These are phyloP conservation scores for Erythrobasidium hasegawianum DNA, from an alignment of 1,284 basidiomycete species.

Conservation along the genomic window DNA sequence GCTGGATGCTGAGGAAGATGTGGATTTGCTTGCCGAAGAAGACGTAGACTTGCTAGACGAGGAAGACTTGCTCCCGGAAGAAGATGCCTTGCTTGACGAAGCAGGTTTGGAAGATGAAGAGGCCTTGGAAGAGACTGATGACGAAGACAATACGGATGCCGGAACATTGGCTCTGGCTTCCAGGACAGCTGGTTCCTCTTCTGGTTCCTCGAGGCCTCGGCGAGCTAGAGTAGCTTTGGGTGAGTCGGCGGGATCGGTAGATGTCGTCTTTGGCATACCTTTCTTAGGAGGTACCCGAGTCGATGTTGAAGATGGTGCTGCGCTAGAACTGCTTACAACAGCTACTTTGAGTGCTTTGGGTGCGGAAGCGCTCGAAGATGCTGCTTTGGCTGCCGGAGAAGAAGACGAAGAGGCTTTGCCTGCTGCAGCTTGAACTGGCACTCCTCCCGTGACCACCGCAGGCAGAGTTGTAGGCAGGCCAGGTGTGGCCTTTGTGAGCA, in stretches of 20 bases:
- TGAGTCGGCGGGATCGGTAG: too few species aligned
- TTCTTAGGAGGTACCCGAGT: too few species aligned
- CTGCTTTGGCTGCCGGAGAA: too few species aligned
- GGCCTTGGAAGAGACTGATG: neutral
- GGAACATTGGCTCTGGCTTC: neutral
- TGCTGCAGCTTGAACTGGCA: too few species aligned
- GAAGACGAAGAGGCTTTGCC: too few species aligned
- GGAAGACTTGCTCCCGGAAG: neutral
- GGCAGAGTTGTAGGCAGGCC: neutral
- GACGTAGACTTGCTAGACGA: neutral
- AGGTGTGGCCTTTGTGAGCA: slow-evolving; percentile 16
- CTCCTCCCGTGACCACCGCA: neutral
- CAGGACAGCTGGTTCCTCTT: too few species aligned
- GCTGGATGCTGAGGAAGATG: slow-evolving; percentile 1
- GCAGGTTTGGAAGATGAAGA: neutral
- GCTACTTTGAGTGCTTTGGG: neutral
- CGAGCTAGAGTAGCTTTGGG: too few species aligned
- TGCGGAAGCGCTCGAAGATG: neutral
- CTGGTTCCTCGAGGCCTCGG: too few species aligned
- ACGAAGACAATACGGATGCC: neutral
- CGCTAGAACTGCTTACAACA: too few species aligned
- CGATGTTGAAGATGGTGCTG: too few species aligned
- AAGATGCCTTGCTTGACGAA: too few species aligned
- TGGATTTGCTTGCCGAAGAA: neutral
- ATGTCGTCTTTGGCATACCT: too few species aligned